Evolutionary conservation across 176 grass and related monocot genomes (phyloP).

Genomic region (Saccharum officinarum): DNA sequence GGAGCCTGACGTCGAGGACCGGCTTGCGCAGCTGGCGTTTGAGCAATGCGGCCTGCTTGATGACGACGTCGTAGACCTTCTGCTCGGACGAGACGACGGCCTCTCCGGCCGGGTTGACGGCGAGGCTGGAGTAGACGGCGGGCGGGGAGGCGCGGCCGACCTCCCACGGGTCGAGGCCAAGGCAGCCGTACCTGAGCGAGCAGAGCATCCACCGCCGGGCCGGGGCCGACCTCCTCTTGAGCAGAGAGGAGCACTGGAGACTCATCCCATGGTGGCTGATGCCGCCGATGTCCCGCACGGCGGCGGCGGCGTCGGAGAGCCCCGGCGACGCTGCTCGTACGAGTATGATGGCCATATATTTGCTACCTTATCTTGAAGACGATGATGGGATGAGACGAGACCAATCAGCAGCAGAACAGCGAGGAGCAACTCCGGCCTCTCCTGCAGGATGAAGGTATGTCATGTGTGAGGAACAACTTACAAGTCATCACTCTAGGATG

Average conservation of each 20-base stretch:
- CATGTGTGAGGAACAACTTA: not conserved
- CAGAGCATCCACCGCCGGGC: slow-evolving; percentile 18
- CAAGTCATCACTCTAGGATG: not conserved
- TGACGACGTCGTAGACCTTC: slow-evolving; percentile 86
- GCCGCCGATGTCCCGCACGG: not conserved
- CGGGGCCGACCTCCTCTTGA: not conserved
- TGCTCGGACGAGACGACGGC: slow-evolving; percentile 70
- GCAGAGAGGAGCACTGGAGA: slow-evolving; percentile 14
- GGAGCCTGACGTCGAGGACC: slow-evolving; percentile 14
- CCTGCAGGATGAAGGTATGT: not conserved
- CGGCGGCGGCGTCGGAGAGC: not conserved
- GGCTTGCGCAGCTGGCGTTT: slow-evolving; percentile 42
- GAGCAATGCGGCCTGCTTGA: slow-evolving; percentile 85
- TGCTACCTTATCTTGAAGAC: not conserved
- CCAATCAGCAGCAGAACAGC: not conserved
- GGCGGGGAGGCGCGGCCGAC: not conserved
- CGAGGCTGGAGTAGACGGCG: slow-evolving; percentile 58
- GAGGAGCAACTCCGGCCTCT: not conserved
- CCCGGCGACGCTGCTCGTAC: slow-evolving; percentile 29
- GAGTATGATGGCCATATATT: slow-evolving; percentile 39
- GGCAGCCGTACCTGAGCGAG: slow-evolving; percentile 57
- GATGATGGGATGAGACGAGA: not conserved
- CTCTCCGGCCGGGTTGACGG: slow-evolving; percentile 50
- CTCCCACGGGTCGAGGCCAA: slow-evolving; percentile 40
- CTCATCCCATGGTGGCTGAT: slow-evolving; percentile 9